Conservation (phyloP, 106 monocot genomes). For the Dactylorhiza incarnata region DNA sequence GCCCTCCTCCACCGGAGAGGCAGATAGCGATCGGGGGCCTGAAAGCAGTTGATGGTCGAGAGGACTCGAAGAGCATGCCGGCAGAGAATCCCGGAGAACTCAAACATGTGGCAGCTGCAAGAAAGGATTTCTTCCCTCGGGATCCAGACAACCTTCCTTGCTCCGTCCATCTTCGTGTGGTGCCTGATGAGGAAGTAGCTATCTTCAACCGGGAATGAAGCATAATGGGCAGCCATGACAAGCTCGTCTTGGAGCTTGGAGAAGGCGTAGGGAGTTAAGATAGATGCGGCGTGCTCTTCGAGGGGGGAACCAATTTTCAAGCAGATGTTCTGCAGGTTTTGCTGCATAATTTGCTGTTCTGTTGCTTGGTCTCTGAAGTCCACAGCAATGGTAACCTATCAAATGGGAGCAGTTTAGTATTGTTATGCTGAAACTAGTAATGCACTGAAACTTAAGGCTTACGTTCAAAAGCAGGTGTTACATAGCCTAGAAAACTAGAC, state of each 20-base stretch:
- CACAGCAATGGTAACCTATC: slow-evolving; percentile 48
- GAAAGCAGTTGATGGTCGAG: slow-evolving; percentile 68
- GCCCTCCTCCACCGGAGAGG: slow-evolving; percentile 57
- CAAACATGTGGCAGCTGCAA: slow-evolving; percentile 77
- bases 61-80: slow-evolving; percentile 68
- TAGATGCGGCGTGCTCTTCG: slow-evolving; percentile 63
- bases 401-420: not conserved
- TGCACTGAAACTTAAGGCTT: too few relatives aligned
- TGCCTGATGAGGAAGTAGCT: slow-evolving; percentile 53
- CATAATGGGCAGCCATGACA: slow-evolving; percentile 56
- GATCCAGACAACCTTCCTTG: slow-evolving; percentile 50
- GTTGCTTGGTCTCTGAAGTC: slow-evolving; percentile 64
- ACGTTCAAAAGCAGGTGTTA: too few relatives aligned
- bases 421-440: not conserved
- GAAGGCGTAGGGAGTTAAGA: slow-evolving; percentile 78
- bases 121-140: slow-evolving; percentile 46
- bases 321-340: slow-evolving; percentile 56
- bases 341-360: slow-evolving; percentile 64
- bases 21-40: slow-evolving; percentile 57
- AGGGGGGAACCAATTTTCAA: slow-evolving; percentile 75
- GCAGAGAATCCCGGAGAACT: slow-evolving; percentile 70
- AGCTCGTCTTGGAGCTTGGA: slow-evolving; percentile 81
- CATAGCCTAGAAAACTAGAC: too few relatives aligned
- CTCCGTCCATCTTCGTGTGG: slow-evolving; percentile 58
- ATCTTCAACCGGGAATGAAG: slow-evolving; percentile 60